Percentiles rank a stretch among this genome's conserved stretches.
Evolutionary conservation across 352 stramenopile genomes (phyloP).

Genomic region (Phytophthora chlamydospora): DNA sequence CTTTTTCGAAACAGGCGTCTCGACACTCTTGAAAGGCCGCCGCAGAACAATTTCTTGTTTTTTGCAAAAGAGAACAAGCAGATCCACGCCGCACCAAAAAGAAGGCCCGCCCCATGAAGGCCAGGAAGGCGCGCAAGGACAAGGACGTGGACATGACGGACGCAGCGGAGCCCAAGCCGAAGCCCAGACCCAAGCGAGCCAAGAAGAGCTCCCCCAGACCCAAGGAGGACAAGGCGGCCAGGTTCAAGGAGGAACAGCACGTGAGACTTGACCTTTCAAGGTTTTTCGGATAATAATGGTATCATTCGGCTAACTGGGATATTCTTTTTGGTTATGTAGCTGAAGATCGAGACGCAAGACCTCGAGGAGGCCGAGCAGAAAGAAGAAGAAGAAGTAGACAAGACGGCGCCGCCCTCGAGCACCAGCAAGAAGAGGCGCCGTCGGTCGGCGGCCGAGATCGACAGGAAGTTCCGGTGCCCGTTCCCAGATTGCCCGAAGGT

Average conservation of each 20-base stretch:
- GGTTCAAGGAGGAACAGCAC: constrained; percentile 66
- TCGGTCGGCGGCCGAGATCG: constrained; percentile 78
- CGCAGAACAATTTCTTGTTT: background rate
- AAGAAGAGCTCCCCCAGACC: constrained; percentile 11
- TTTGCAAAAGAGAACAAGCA: too few relatives aligned
- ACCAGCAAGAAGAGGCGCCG: constrained; percentile 77
- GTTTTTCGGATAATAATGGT: constrained; percentile 2
- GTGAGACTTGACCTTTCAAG: constrained; percentile 26
- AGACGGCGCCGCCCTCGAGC: constrained; percentile 37
- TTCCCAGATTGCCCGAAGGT: constrained; percentile 45
- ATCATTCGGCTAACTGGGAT: constrained; percentile 2
- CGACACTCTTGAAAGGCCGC: constrained; percentile 23
- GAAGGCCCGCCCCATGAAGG: constrained; percentile 7
- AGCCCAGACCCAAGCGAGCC: constrained; percentile 1
- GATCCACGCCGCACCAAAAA: too few relatives aligned
- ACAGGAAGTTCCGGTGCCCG: constrained; percentile 78
- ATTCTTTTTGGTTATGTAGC: constrained; percentile 29
- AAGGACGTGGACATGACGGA: constrained; percentile 29
- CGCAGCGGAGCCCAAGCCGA: constrained; percentile 5
- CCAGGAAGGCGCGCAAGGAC: constrained; percentile 20
- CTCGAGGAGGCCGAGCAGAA: constrained; percentile 20
- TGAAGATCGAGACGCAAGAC: constrained; percentile 66
- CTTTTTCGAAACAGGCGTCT: constrained; percentile 11
- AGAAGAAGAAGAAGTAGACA: constrained; percentile 29
- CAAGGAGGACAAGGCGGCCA: constrained; percentile 27